Percentiles rank a stretch among this genome's conserved stretches.
Conservation (phyloP, 441 rosid genomes). For the Populus hybrid region DNA sequence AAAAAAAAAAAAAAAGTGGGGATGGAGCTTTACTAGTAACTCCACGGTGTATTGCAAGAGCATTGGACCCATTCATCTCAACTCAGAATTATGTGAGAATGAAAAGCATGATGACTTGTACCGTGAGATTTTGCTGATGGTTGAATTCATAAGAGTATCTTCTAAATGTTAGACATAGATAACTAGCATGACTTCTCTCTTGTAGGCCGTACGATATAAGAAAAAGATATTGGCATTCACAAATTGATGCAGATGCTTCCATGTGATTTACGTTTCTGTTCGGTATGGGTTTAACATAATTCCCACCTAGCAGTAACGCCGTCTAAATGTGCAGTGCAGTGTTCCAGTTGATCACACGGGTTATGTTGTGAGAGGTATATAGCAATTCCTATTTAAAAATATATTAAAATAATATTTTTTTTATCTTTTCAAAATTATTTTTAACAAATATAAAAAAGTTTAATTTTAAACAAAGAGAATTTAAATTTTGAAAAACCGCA, state of each 20-base stretch:
- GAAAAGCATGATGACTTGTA: constrained; percentile 1
- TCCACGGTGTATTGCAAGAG: not conserved
- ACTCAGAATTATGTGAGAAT: not conserved
- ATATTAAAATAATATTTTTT: no score
- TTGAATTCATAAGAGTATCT: constrained; percentile 6
- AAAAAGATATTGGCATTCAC: not conserved
- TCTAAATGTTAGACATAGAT: not conserved
- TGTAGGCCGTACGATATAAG: constrained; percentile 1
- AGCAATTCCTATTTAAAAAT: no score
- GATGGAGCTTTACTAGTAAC: not conserved
- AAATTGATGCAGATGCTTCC: not conserved
- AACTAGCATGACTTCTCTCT: constrained; percentile 6
- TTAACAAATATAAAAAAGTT: no score
- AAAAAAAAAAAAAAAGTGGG: not conserved
- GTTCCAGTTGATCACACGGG: no score
- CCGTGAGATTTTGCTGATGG: constrained; percentile 13
- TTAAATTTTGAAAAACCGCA: no score
- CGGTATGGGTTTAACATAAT: not conserved
- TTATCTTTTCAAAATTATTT: no score
- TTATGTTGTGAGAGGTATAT: no score
- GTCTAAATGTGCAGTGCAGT: no score
- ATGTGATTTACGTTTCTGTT: not conserved
- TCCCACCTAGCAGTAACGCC: no score
- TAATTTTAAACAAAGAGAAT: no score
- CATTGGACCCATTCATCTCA: not conserved